These are phyloP conservation scores for Beauveria pseudobassiana DNA, from an alignment of 2,329 filamentous ascomycete species.

Conservation along the genomic window DNA sequence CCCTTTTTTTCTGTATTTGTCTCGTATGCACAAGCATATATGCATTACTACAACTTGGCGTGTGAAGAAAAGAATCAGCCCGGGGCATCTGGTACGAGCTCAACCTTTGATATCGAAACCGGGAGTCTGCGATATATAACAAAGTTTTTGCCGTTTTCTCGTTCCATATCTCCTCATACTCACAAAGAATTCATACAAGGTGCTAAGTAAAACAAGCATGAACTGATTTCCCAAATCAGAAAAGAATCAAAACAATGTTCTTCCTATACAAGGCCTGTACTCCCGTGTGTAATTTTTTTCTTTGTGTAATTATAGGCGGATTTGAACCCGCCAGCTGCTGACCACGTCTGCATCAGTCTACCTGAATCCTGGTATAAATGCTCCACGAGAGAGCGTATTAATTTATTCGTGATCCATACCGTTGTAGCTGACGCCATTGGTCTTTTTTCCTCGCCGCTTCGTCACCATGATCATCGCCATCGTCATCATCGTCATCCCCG, in stretches of 20 bases:
- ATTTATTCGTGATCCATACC: not conserved
- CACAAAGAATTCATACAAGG: not conserved
- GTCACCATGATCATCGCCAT: not conserved
- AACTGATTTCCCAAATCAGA: not conserved
- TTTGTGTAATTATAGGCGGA: not conserved
- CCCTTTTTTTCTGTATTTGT: not conserved
- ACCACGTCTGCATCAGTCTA: not conserved
- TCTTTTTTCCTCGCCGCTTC: not conserved
- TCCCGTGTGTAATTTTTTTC: not conserved
- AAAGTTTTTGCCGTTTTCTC: not conserved
- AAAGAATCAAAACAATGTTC: not conserved
- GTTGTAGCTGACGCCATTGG: not conserved
- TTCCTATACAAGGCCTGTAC: not conserved
- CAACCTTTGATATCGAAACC: not conserved
- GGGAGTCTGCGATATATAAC: not conserved
- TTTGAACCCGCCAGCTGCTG: not conserved
- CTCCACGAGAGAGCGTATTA: not conserved
- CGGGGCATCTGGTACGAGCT: not conserved
- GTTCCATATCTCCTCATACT: not conserved
- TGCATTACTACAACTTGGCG: not conserved
- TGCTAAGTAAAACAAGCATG: not conserved
- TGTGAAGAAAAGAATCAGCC: not conserved
- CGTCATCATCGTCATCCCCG: not conserved
- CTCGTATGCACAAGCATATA: not conserved
- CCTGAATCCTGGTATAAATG: not conserved